Base-by-base conservation (phyloP, 2,329 filamentous ascomycete species). In the Trichoderma sp. region DNA sequence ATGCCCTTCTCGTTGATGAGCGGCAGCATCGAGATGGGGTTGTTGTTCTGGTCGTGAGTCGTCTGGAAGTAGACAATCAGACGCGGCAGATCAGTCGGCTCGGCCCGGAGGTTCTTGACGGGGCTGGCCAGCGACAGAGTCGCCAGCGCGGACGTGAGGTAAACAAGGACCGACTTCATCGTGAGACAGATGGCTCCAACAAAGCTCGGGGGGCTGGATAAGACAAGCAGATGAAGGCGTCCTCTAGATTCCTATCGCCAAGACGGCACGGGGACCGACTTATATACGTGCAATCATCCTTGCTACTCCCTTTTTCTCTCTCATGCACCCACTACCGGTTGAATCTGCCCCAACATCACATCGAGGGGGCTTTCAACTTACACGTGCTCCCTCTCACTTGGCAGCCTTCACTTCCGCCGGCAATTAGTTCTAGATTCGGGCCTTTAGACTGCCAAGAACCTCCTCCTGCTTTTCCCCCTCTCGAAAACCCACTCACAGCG, bases 61-160 rank as follows among this genome's bases (percentile, higher is more conserved):
- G 87, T 88, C 1, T 89, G 88, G 81, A 87, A 87, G 77, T 88
- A 88, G 71, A 87, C 80, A 38, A 88, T 85, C 14, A 89, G 85
- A n/a, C 87, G 85, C 75, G 82, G 86, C 33, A 82, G 80, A 16
- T 76, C 75, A 16, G 73, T 76, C 29, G 73, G 73, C 75, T 69
- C 69, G 31, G 73, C 74, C 53, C 72, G 60, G 16, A 74, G 38
- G 14, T 71, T 56, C 18, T 59, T 21, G 56, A 76, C 41, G 14
- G 75, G 75, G 3, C 16, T 38, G 18, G 75, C 75, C 38, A 68
- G 31, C 35, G 75, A 75, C 67, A 76, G 60, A 11, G 75, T 50
- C 66, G 74, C 75, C 67, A 76, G 63, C 67, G 69, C 14, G 9
- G 75, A 65, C 45, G 62, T 35, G 29, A 76, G 31, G 62, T 73